Evolutionary conservation across 2,329 filamentous ascomycete genomes (phyloP).

Genomic region (Neonectria ditissima): DNA sequence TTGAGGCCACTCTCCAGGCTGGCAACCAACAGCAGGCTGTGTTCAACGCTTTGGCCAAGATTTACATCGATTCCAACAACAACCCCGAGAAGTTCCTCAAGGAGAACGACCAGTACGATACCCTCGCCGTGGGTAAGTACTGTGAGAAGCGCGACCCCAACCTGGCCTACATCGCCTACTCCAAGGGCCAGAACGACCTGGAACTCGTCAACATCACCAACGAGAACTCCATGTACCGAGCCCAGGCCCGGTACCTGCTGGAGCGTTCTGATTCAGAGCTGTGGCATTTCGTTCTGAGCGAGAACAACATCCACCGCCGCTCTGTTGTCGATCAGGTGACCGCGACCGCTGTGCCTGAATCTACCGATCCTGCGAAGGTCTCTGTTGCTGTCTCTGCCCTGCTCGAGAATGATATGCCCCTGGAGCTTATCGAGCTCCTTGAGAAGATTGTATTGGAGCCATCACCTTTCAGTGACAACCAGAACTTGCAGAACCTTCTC

Average conservation of each 20-base stretch:
- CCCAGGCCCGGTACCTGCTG: conserved; percentile 94
- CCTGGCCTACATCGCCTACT: conserved; percentile 92
- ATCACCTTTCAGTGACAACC: conserved; percentile 98
- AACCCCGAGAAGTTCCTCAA: conserved; percentile 97
- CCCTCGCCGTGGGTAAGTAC: conserved; percentile 93
- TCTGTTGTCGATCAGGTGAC: conserved; percentile 97
- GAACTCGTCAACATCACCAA: conserved; percentile 98
- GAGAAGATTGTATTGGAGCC: conserved; percentile 99
- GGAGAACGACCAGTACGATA: conserved; percentile 97
- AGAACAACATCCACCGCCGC: conserved; percentile 95
- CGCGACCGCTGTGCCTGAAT: conserved; percentile 93
- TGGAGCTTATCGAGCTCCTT: conserved; percentile 94
- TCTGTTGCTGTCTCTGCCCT: conserved; percentile 94
- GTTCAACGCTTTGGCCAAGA: conserved; percentile 97
- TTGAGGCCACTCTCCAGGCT: conserved; percentile 88
- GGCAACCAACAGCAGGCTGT: conserved; percentile 97
- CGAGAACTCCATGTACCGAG: conserved; percentile 99
- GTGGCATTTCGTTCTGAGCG: conserved; percentile 93
- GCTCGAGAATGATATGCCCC: conserved; percentile 88
- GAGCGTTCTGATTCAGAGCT: conserved; percentile 91
- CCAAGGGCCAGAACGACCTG: conserved; percentile 96
- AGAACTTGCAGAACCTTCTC: conserved; percentile 94
- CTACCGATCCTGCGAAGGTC: conserved; percentile 92
- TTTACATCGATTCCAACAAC: conserved; percentile 99
- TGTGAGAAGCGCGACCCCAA: conserved; percentile 99